A percentile compares a stretch with the other conserved stretches of the same genome.
Evolutionary conservation across 2,329 filamentous ascomycete genomes (phyloP).

Genomic region (Fusarium poae): DNA sequence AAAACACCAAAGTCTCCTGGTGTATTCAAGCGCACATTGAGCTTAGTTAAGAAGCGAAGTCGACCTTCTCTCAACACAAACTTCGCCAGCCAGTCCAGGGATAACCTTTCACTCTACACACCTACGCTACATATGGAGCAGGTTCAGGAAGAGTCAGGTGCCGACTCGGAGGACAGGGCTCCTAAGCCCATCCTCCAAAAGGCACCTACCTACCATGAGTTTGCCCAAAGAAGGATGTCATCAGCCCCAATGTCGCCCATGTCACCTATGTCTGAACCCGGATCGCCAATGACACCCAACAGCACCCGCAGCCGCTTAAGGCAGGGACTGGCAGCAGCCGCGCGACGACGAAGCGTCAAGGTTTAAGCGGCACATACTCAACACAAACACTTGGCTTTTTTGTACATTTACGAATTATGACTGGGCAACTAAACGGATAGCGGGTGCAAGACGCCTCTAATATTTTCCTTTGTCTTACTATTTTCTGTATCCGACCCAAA

Average conservation of each 20-base stretch:
- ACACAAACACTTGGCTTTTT: slow-evolving; percentile 22
- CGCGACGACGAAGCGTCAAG: slow-evolving; percentile 58
- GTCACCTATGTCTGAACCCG: slow-evolving; percentile 47
- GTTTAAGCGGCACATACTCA: slow-evolving; percentile 42
- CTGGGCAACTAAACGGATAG: slow-evolving; percentile 35
- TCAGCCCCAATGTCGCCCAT: slow-evolving; percentile 48
- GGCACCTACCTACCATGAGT: slow-evolving; percentile 62
- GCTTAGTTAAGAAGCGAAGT: slow-evolving; percentile 68
- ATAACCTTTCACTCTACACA: slow-evolving; percentile 49
- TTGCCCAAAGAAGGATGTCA: slow-evolving; percentile 59
- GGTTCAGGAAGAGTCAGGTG: slow-evolving; percentile 50
- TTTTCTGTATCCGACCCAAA: slow-evolving; percentile 36
- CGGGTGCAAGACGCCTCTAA: slow-evolving; percentile 41
- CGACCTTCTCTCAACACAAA: slow-evolving; percentile 60
- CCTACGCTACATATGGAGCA: slow-evolving; percentile 53
- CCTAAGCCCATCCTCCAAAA: slow-evolving; percentile 43
- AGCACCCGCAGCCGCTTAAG: slow-evolving; percentile 45
- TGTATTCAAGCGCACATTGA: slow-evolving; percentile 67
- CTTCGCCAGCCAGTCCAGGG: slow-evolving; percentile 53
- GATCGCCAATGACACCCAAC: slow-evolving; percentile 47
- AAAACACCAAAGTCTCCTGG: slow-evolving; percentile 59
- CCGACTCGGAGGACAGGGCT: slow-evolving; percentile 43
- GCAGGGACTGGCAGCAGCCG: slow-evolving; percentile 43
- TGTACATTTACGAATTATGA: slow-evolving; percentile 45
- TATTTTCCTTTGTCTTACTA: slow-evolving; percentile 37